phyloP scores from a whole-genome alignment of 2,329 filamentous ascomycete genomes.

The Aspergillus ruber region DNA sequence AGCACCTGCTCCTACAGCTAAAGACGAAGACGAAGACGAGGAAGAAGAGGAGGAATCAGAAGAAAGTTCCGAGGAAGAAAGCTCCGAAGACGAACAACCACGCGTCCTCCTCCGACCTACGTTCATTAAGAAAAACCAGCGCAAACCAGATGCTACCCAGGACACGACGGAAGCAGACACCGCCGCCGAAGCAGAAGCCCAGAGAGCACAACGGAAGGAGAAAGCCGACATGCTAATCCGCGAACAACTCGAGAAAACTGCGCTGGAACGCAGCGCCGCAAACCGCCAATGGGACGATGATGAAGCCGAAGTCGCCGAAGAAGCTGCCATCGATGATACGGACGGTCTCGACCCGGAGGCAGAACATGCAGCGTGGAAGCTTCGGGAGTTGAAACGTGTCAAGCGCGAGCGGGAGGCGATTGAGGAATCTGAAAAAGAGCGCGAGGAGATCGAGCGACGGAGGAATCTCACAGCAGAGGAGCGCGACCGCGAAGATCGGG shows the following conservation, averaged over 20 bases:
- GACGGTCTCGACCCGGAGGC: conserved; percentile 81
- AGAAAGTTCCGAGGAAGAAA: conserved; percentile 47
- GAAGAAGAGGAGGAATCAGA: conserved; percentile 26
- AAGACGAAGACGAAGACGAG: background rate
- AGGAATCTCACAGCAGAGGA: conserved; percentile 82
- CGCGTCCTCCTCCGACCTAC: conserved; percentile 58
- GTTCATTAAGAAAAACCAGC: conserved; percentile 59
- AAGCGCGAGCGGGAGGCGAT: conserved; percentile 81
- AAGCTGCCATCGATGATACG: conserved; percentile 76
- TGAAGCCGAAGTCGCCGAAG: conserved; percentile 59
- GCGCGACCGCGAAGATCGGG: conserved; percentile 75
- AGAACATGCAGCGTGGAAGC: conserved; percentile 86
- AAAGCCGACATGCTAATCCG: conserved; percentile 75
- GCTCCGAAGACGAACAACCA: conserved; percentile 53
- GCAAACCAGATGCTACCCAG: conserved; percentile 34
- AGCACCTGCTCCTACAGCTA: conserved; percentile 3
- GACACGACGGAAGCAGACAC: conserved; percentile 16
- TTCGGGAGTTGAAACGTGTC: conserved; percentile 82
- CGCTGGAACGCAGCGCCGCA: conserved; percentile 64
- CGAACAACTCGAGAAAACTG: conserved; percentile 77
- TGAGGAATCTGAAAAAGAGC: conserved; percentile 74
- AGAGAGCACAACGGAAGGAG: conserved; percentile 54
- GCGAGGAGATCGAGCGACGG: conserved; percentile 81
- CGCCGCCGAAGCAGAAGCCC: conserved; percentile 38
- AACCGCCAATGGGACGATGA: conserved; percentile 80